Evolutionary conservation across 2,329 filamentous ascomycete species (phyloP), one percentile per base, ranked within the genome.

Genomic region (Verticillium klebahnii): DNA sequence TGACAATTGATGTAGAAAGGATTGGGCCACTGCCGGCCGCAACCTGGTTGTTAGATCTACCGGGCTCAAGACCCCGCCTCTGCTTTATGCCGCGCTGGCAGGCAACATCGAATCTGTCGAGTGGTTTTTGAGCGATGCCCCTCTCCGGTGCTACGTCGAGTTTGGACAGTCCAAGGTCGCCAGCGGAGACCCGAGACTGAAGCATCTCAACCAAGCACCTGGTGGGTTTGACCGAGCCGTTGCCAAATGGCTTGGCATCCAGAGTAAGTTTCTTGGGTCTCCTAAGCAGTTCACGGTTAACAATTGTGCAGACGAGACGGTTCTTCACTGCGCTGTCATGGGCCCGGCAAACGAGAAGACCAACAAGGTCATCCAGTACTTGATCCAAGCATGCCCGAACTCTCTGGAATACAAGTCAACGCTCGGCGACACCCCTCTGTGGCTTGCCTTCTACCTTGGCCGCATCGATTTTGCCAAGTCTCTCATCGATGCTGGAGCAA

Each of bases 61-160:
- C 0, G 82, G 79, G 11, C 70, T 76, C 58, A 76, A 78, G 37
- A 78, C 76, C 0, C 83, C 88, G 2, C 90, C 88, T 3, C 74
- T 91, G 9, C 79, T 91, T 1, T 75, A 82, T 63, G 86, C 88
- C 55, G 87, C 85, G 14, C 68, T 75, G 9, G 67, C 68, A 2
- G 85, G 86, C 3, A 89, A 80, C 23, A 71, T 94, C n/a, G 84
- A 89, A 45, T 82, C 83, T 19, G 85, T 92, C 0, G 87, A 95
- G 69, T 96, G 90, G 85, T 91, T 94, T 71, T 74, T 92, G 61
- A 87, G 89, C 62, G 89, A 91, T 64, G 83, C 85, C 1, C 90
- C 92, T 0, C 75, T 85, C 66, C 81, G 86, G 32, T 79, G 85
- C 60, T 95, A 95, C 69, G 74, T 81, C 31, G 85, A 91, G 56